Base-by-base conservation (phyloP, 2,329 filamentous ascomycete genomes). In the Colletotrichum limetticola region DNA sequence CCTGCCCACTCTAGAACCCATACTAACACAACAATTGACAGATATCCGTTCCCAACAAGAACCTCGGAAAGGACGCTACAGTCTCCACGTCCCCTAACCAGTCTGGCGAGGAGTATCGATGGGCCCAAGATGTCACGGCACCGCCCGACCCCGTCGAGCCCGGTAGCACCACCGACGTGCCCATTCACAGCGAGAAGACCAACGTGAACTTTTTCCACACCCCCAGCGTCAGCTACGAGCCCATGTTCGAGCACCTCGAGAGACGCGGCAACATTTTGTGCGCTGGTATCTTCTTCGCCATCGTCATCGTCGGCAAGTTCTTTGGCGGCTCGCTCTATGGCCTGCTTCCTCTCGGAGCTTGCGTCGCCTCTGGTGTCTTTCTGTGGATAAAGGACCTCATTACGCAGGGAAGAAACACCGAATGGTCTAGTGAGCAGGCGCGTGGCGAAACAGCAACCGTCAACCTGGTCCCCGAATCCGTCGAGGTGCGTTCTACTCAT, bases 171-270 rank as follows among this genome's bases (percentile, higher is more conserved):
- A 95, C 94, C 30, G 97, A 98, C 82, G 95, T 98, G 1, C 97
- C 97, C 3, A 97, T 98, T 71, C 94, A 95, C 79, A 96, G 95
- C 78, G 96, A 98, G 80, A 98, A 97, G 88, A 98, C 97, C 4
- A 98, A 98, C 75, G 92, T 98, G 22, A 88, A 98, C 35, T 98
- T 98, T 83, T 96, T 98, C 82, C 96, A 97, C 19, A 98, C 96
- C 0, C 96, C 96, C 0, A 93, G 93, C 0, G 90, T 98, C 76
- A 95, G 92, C 84, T 98, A 95, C 79, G 94, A 97, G 82, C 95
- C 95, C 5, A 97, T 95, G 89, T 98, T 94, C 80, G 89, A 87
- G 24, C 83, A 90, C 14, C 82, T 98, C 71, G 95, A 98, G 83
- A 90, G 90, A 76, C 90, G 92, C 11, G 94, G 93, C n/a, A 91